Conservation (phyloP, 768 basidiomycete species). For the Serendipita sp. region DNA sequence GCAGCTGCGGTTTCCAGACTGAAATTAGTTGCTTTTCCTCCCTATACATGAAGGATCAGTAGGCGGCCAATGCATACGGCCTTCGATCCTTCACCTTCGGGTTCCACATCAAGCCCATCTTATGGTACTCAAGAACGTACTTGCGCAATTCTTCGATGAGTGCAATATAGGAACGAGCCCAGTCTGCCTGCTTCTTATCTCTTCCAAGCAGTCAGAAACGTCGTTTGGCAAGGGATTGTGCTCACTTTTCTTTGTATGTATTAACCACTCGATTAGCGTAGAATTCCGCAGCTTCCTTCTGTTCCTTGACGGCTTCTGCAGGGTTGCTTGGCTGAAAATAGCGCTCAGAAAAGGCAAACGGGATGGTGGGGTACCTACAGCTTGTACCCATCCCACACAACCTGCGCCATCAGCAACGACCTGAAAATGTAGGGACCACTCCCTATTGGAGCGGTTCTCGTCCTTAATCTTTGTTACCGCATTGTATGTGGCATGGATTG, state of each 20-base stretch:
- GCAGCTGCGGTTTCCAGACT: constrained; percentile 20
- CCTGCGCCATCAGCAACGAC: constrained; percentile 71
- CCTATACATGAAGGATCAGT: constrained; percentile 24
- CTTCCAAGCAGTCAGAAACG: constrained; percentile 28
- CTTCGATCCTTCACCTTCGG: constrained; percentile 36
- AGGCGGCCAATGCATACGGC: background rate
- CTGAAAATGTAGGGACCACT: constrained; percentile 69
- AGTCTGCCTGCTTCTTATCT: constrained; percentile 74
- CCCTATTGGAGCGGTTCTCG: constrained; percentile 57
- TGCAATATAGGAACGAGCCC: constrained; percentile 58
- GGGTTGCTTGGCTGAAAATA: constrained; percentile 1
- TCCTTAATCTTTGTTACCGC: constrained; percentile 73
- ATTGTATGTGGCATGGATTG: constrained; percentile 56
- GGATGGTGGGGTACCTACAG: constrained; percentile 33
- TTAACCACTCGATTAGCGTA: constrained; percentile 84
- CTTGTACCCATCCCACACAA: constrained; percentile 74
- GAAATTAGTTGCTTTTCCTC: constrained; percentile 41
- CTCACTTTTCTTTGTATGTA: constrained; percentile 85
- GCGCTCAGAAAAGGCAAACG: background rate
- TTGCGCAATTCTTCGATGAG: constrained; percentile 65
- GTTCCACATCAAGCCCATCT: constrained; percentile 84
- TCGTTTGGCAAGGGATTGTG: background rate
- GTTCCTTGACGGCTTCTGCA: constrained; percentile 41
- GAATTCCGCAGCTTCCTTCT: constrained; percentile 75
- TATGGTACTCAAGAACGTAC: constrained; percentile 74